A percentile compares a stretch with the other conserved stretches of the same genome.
Evolutionary conservation across 2,329 filamentous ascomycete genomes (phyloP).

Genomic region (Lizonia empirigonia): DNA sequence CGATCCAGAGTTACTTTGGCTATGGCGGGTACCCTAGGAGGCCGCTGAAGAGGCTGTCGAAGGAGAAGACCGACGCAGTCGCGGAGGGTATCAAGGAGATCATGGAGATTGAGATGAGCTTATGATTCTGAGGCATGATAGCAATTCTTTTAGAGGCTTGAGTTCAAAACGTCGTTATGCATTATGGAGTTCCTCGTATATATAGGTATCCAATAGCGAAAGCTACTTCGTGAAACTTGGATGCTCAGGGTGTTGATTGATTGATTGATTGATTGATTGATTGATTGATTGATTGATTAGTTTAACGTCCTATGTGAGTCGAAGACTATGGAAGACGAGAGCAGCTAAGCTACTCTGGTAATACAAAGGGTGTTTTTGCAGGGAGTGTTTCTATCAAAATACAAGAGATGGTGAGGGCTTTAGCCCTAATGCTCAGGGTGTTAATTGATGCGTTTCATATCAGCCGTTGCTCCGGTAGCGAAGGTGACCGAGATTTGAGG

Average conservation of each 20-base stretch:
- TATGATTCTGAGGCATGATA: conserved; percentile 28
- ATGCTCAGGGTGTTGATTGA: neutral
- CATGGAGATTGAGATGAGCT: conserved; percentile 66
- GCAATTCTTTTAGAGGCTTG: neutral
- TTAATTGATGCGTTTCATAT: neutral
- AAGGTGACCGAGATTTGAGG: neutral
- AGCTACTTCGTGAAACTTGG: neutral
- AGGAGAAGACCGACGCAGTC: conserved; percentile 57
- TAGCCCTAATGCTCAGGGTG: too few species aligned
- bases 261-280: too few species aligned
- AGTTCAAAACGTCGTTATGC: conserved; percentile 13
- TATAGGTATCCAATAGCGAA: conserved; percentile 25
- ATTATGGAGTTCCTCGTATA: conserved; percentile 24
- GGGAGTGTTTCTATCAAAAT: too few species aligned
- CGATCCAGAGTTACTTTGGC: conserved; percentile 78
- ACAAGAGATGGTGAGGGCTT: too few species aligned
- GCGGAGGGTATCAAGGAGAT: conserved; percentile 59
- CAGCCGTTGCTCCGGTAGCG: neutral
- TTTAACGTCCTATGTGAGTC: too few species aligned
- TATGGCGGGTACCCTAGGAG: conserved; percentile 78
- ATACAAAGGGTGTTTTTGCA: too few species aligned
- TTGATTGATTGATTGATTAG: too few species aligned
- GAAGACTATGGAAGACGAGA: too few species aligned
- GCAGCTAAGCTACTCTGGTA: too few species aligned
- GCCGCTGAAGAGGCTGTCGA: conserved; percentile 70